Evolutionary conservation across 208 protist genomes (phyloP), one percentile per base, ranked within the genome.

Genomic region (Trypanosoma conorhini): DNA sequence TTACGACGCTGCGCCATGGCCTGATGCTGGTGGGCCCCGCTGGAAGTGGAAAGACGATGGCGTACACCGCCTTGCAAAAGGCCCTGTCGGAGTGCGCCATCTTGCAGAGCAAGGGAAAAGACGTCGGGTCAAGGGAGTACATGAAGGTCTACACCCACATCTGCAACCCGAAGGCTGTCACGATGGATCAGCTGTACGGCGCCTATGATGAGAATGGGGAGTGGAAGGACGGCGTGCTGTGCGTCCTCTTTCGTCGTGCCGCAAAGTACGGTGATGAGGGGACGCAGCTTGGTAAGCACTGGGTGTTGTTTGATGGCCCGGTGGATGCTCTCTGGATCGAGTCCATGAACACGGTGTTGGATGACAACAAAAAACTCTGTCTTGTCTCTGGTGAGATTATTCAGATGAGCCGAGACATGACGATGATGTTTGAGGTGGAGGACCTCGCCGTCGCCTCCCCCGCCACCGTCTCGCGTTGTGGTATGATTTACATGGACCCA

Each of bases 401-500:
- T 71, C 90, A 93, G 67, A 99, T 98, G 96, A 97, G 89, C 61
- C 79, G 81, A 19, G 92, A 94, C 62, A 98, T 98, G 93, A 98
- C 96, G 48, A 95, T 99, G 89, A 96, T 99, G 80, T 99, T 99
- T 83, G 98, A 99, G 78, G 95, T 99, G 40, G 93, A 98, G 77
- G 97, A 99, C 74, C 82, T 99, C 15, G 89, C 93, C 24, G 96
- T 98, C 13, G 98, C 98, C 26, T 99, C 97, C 3, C 98, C 98
- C 5, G 98, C 98, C 38, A 99, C 98, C 19, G 98, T 99, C 17
- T 98, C 93, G 21, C 88, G 99, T 33, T 99, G 98, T 72, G 98
- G 98, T 77, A 99, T 99, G 98, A 97, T 99, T 61, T 99, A 98
- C 86, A 88, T 99, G 75, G 97, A 99, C 63, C 97, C 98, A 38